Conservation (phyloP, 2,329 filamentous ascomycete genomes). For the Diplocarpon mali region DNA sequence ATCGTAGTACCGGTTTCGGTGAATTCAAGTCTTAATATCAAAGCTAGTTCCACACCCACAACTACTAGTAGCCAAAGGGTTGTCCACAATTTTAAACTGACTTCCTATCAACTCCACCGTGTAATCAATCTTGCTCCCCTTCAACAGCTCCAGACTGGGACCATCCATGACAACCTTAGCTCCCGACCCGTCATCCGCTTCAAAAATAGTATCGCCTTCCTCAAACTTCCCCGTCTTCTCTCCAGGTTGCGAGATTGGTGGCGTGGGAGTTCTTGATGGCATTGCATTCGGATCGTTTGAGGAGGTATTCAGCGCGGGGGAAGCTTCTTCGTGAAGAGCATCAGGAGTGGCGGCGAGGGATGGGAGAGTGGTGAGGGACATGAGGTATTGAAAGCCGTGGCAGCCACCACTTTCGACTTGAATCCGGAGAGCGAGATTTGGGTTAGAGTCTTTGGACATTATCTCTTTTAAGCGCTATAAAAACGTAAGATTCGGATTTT, state of each 20-base stretch:
- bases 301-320: constrained; percentile 12
- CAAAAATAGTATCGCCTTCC: constrained; percentile 78
- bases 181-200: constrained; percentile 46
- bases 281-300: constrained; percentile 14
- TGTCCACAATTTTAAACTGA: constrained; percentile 95
- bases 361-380: constrained; percentile 65
- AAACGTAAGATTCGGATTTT: background rate
- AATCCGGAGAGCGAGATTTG: constrained; percentile 76
- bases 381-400: constrained; percentile 95
- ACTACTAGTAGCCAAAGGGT: constrained; percentile 82
- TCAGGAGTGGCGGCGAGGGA: constrained; percentile 17
- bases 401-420: constrained; percentile 89
- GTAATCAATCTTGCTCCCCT: constrained; percentile 92
- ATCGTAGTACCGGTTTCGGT: background rate
- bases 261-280: background rate
- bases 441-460: constrained; percentile 61
- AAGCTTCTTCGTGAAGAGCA: constrained; percentile 7
- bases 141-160: constrained; percentile 75
- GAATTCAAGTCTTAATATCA: constrained; percentile 61
- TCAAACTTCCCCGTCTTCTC: constrained; percentile 32
- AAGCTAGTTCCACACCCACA: constrained; percentile 98
- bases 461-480: constrained; percentile 42
- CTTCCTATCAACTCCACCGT: constrained; percentile 90
- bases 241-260: background rate
- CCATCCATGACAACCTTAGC: constrained; percentile 86